Percentiles rank a stretch among this genome's conserved stretches.
These are phyloP conservation scores for Metroxylon sagu DNA, from an alignment of 176 grass and related monocot species.

Conservation along the genomic window DNA sequence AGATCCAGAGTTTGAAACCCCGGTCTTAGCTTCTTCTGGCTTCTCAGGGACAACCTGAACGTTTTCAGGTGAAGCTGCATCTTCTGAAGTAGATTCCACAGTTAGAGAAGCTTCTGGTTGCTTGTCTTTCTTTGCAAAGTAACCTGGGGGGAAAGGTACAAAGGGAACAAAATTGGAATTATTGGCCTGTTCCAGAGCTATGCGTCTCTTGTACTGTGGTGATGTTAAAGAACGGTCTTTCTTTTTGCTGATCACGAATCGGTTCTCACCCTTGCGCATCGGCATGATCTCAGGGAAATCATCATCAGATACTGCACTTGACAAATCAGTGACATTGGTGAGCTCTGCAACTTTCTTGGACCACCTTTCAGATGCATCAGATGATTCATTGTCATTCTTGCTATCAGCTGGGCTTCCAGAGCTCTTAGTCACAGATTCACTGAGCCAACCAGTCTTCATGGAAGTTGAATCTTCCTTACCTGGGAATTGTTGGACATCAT, in stretches of 20 bases:
- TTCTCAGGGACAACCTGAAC: neutral
- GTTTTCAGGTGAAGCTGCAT: slow-evolving; percentile 17
- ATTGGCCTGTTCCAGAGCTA: slow-evolving; percentile 56
- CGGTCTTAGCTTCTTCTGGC: neutral
- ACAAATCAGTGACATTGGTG: slow-evolving; percentile 21
- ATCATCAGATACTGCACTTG: slow-evolving; percentile 35
- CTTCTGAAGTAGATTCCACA: slow-evolving; percentile 17
- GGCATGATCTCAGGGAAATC: slow-evolving; percentile 74
- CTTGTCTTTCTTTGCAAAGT: slow-evolving; percentile 86
- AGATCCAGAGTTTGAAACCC: slow-evolving; percentile 12
- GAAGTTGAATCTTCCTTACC: slow-evolving; percentile 15
- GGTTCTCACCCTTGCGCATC: slow-evolving; percentile 74
- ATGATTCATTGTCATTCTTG: slow-evolving; percentile 1
- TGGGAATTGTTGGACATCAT: slow-evolving; percentile 13
- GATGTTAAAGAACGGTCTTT: slow-evolving; percentile 66
- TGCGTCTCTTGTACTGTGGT: slow-evolving; percentile 68
- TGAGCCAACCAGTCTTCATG: slow-evolving; percentile 2
- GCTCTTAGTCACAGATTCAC: neutral
- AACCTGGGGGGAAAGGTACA: slow-evolving; percentile 81
- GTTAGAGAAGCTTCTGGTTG: slow-evolving; percentile 22
- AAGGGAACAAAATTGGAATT: slow-evolving; percentile 71
- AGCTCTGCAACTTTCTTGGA: slow-evolving; percentile 34
- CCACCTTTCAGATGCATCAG: slow-evolving; percentile 34
- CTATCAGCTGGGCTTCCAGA: slow-evolving; percentile 12
- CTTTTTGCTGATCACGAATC: slow-evolving; percentile 88